Base-by-base conservation (phyloP, 805 yeast genomes). In the Barnettozyma salicaria region DNA sequence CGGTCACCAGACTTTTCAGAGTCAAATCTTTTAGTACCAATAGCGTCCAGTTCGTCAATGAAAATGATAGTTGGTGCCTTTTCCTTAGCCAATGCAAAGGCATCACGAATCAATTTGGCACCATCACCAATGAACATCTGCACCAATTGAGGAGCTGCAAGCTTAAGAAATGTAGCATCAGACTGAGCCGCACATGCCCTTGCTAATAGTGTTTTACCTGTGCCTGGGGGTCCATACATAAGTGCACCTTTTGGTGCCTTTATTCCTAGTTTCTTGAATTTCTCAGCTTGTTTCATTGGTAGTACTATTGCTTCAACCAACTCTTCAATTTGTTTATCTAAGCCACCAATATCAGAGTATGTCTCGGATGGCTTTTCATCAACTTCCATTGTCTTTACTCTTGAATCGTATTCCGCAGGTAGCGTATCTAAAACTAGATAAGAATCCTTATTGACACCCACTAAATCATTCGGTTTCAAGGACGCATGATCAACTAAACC, bases 111-210 rank as follows among this genome's bases (percentile, higher is more conserved):
- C 55, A 92, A 74, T 61, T 95, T 85, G 27, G 98, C 97, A 60
- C 98, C 98, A 61, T 92, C 99, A 60, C 99, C 99, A 55, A 92
- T 84, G 56, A 89, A 92, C 88, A 92, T 92, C 60, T 92, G 98
- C 39, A 92, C 97, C 47, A 92, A 77, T 63, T 92, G 98, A 7
- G 98, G 96, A 25, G 97, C 99, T 1, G 97, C 97, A 39, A 92
- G 74, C 58, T 95, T 86, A 58, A 92, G 71, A 60, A 92, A 92
- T 0, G 98, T 92, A 12, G 98, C 98, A 62, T 89, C 88, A 1
- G 97, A 86, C 62, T 92, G 97, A 37, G 97, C 96, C 18, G 99
- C 99, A 67, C 97, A 95, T 2, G 98, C 98, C 60, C 96, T 80
- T 8, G 99, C 99, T 49, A 92, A 71, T 43, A 92, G 68, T 2